Evolutionary conservation across 192 early-diverging fungal species (phyloP).

Genomic region (Helicostylum pulchrum): DNA sequence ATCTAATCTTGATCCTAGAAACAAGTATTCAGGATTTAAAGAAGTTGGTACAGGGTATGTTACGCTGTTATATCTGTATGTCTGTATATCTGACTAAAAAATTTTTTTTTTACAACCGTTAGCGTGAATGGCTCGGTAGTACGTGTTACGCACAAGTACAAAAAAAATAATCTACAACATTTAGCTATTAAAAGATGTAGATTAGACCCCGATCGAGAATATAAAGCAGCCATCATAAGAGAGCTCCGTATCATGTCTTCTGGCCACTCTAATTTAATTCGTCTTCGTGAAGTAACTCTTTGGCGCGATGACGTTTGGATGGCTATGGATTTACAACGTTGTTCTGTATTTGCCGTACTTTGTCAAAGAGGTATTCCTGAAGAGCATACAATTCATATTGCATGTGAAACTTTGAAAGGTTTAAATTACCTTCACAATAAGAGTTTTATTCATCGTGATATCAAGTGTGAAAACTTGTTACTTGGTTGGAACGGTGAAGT

Average conservation of each 20-base stretch:
- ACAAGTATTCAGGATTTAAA: slow-evolving; percentile 21
- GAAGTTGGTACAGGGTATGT: slow-evolving; percentile 29
- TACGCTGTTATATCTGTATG: no score
- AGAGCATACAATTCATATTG: slow-evolving; percentile 36
- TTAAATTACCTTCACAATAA: slow-evolving; percentile 37
- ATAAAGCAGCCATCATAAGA: slow-evolving; percentile 33
- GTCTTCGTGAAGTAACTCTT: slow-evolving; percentile 32
- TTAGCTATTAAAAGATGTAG: slow-evolving; percentile 38
- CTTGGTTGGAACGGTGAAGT: slow-evolving; percentile 38
- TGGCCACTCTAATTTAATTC: slow-evolving; percentile 33
- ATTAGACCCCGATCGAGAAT: slow-evolving; percentile 35
- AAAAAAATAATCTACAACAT: slow-evolving; percentile 19
- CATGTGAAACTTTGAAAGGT: slow-evolving; percentile 36
- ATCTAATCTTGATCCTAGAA: slow-evolving; percentile 24
- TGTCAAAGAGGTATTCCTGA: slow-evolving; percentile 40
- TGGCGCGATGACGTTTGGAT: slow-evolving; percentile 41
- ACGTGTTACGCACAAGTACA: slow-evolving; percentile 24
- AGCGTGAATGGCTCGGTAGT: slow-evolving; percentile 38
- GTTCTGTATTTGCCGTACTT: slow-evolving; percentile 36
- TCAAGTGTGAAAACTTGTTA: slow-evolving; percentile 46
- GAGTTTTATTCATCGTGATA: slow-evolving; percentile 45
- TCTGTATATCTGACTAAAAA: no score
- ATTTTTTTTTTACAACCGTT: no score
- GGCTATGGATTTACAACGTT: slow-evolving; percentile 38
- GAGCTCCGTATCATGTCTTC: slow-evolving; percentile 39